These are phyloP conservation scores for Salix purpurea DNA, from an alignment of 345 rosid species.

Conservation along the genomic window DNA sequence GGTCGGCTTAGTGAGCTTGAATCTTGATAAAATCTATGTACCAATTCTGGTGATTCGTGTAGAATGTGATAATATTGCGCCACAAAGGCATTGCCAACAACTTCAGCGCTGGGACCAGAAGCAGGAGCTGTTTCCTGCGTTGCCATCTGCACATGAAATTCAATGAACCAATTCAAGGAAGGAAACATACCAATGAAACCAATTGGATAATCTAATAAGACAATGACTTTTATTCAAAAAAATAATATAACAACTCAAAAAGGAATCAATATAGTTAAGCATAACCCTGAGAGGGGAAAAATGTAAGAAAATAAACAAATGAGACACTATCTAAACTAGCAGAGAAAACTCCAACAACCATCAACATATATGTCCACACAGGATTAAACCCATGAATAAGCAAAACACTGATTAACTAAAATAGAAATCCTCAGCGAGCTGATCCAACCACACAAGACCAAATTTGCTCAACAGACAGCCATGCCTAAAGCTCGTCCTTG, in stretches of 20 bases:
- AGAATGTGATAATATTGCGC: constrained; percentile 48
- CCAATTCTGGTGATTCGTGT: constrained; percentile 33
- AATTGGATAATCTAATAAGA: neutral
- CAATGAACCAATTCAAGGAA: neutral
- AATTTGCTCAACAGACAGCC: too few relatives aligned
- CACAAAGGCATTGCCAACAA: constrained; percentile 61
- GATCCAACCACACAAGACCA: too few relatives aligned
- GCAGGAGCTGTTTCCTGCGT: constrained; percentile 49
- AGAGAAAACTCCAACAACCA: neutral
- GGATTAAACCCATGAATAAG: neutral
- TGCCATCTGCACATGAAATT: constrained; percentile 44
- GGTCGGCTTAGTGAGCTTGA: constrained; percentile 51
- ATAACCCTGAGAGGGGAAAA: neutral
- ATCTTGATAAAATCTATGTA: constrained; percentile 58
- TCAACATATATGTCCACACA: neutral
- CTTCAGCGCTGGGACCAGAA: constrained; percentile 28
- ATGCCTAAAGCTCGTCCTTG: too few relatives aligned
- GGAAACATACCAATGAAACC: neutral
- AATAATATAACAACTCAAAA: neutral
- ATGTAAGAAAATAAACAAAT: neutral
- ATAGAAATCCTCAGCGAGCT: neutral
- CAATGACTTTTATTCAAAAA: neutral
- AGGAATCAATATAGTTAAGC: neutral
- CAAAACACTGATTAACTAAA: neutral
- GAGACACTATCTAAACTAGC: neutral